Percentiles rank a stretch among this genome's conserved stretches.
These are phyloP conservation scores for Rhexocercosporidium sp. DNA, from an alignment of 2,329 filamentous ascomycete genomes.

Conservation along the genomic window DNA sequence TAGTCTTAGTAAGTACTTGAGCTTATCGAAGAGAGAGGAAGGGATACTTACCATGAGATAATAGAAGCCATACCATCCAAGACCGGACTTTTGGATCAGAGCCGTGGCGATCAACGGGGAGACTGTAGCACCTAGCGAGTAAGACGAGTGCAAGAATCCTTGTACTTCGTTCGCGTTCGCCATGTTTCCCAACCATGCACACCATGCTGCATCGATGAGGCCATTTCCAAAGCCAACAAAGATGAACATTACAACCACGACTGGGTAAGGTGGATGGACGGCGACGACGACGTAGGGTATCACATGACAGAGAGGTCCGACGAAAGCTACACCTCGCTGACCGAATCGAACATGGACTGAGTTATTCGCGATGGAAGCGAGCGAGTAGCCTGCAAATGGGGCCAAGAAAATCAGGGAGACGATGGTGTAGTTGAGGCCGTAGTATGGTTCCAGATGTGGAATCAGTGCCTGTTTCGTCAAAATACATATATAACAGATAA, in stretches of 20 bases:
- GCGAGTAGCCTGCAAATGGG: conserved; percentile 68
- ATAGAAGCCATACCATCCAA: conserved; percentile 78
- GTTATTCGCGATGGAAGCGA: conserved; percentile 69
- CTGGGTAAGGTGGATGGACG: conserved; percentile 72
- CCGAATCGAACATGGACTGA: conserved; percentile 61
- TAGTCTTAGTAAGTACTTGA: background rate
- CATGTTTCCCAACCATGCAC: conserved; percentile 72
- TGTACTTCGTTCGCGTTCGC: conserved; percentile 70
- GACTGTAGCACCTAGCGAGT: conserved; percentile 73
- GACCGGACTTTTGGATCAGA: conserved; percentile 66
- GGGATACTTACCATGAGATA: conserved; percentile 75
- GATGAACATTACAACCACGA: conserved; percentile 67
- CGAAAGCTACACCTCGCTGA: conserved; percentile 72
- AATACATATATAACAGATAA: background rate
- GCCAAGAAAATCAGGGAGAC: conserved; percentile 71
- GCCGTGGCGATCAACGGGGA: conserved; percentile 73
- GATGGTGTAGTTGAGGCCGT: conserved; percentile 63
- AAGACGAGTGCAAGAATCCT: conserved; percentile 73
- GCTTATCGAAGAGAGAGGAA: background rate
- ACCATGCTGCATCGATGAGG: conserved; percentile 64
- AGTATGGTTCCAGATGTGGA: conserved; percentile 62
- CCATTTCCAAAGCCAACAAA: conserved; percentile 76
- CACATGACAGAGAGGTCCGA: conserved; percentile 67
- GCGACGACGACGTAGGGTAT: conserved; percentile 68
- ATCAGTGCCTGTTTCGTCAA: conserved; percentile 49